phyloP scores from a whole-genome alignment of 306 rosid genomes.

The Arachis stenosperma region DNA sequence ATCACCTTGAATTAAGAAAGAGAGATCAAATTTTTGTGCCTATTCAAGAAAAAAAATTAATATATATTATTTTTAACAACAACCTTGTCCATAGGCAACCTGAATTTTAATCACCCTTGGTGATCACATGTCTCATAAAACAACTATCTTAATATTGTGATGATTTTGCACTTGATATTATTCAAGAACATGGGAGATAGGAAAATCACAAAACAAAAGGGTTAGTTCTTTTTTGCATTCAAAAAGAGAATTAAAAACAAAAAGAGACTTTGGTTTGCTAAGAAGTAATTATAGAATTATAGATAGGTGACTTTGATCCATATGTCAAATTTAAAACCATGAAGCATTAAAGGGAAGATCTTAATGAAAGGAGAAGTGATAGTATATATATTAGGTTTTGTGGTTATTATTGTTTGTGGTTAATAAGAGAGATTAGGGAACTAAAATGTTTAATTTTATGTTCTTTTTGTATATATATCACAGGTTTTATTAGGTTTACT shows the following conservation, averaged over 20 bases:
- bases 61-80: neutral
- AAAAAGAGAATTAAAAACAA: too few relatives aligned
- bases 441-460: neutral
- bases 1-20: neutral
- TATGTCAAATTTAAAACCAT: neutral
- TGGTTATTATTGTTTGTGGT: neutral
- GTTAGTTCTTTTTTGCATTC: neutral
- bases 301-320: neutral
- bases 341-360: slow-evolving; percentile 19
- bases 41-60: too few relatives aligned
- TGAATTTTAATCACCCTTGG: too few relatives aligned
- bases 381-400: neutral
- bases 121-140: neutral
- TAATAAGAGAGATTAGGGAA: neutral
- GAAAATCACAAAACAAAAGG: neutral
- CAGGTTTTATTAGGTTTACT: too few relatives aligned
- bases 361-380: neutral
- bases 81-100: neutral
- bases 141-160: too few relatives aligned
- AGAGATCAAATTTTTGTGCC: neutral
- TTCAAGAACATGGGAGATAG: too few relatives aligned
- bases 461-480: neutral
- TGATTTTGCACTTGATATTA: too few relatives aligned
- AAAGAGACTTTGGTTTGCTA: neutral
- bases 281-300: too few relatives aligned